A percentile compares a stretch with the other conserved stretches of the same genome.
These are phyloP conservation scores for Trichocladium uniseriatum DNA, from an alignment of 495 filamentous ascomycete genomes.

Conservation along the genomic window DNA sequence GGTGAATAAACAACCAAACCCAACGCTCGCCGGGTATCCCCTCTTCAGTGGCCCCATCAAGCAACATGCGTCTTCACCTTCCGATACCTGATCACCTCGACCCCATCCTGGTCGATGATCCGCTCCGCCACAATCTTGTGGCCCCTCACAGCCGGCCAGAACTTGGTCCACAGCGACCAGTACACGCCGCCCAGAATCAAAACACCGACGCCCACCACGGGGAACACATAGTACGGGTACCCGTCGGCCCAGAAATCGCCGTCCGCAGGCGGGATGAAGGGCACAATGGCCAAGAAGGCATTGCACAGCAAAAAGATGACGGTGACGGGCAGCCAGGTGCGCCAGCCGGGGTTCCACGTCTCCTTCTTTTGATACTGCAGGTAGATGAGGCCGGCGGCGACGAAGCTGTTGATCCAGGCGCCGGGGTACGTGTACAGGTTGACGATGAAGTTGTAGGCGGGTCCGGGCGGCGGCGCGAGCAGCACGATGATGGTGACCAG, in stretches of 20 bases:
- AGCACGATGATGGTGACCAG: slow-evolving; percentile 38
- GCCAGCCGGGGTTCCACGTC: slow-evolving; percentile 35
- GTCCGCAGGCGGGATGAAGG: slow-evolving; percentile 40
- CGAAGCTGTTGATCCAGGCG: slow-evolving; percentile 44
- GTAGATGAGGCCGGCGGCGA: slow-evolving; percentile 45
- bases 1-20: too few relatives aligned
- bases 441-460: slow-evolving; percentile 30
- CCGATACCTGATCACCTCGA: slow-evolving; percentile 34
- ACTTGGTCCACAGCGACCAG: slow-evolving; percentile 43
- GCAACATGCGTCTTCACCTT: slow-evolving; percentile 20
- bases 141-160: slow-evolving; percentile 40
- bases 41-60: neutral
- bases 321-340: slow-evolving; percentile 38
- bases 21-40: too few relatives aligned
- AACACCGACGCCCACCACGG: slow-evolving; percentile 42
- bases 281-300: slow-evolving; percentile 42
- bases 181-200: slow-evolving; percentile 39
- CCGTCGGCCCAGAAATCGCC: slow-evolving; percentile 40
- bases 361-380: slow-evolving; percentile 34
- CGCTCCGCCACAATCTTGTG: slow-evolving; percentile 40
- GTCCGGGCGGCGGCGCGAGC: slow-evolving; percentile 37
- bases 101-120: slow-evolving; percentile 35
- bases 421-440: slow-evolving; percentile 37
- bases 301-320: slow-evolving; percentile 41
- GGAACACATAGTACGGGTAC: slow-evolving; percentile 45